phyloP scores from a whole-genome alignment of 139 green algal species.

The Coelastrella sp. region DNA sequence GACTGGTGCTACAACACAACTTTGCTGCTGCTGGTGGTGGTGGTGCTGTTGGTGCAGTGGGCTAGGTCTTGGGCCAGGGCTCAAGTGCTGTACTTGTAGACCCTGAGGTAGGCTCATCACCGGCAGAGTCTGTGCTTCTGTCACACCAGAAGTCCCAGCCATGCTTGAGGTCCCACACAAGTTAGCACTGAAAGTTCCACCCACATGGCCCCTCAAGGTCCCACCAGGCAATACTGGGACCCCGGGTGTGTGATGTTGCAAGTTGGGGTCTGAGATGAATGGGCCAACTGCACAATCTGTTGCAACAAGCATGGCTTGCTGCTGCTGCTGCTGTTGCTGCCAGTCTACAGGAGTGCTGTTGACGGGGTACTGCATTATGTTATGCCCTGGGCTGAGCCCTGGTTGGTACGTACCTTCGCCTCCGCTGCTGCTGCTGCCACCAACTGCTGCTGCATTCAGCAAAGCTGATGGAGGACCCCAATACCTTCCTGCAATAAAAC shows the following conservation, averaged over 20 bases:
- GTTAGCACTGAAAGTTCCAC: background rate
- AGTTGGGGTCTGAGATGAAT: too few relatives aligned
- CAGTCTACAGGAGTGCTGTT: background rate
- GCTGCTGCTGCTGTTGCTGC: conserved; percentile 11
- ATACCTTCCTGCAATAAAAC: background rate
- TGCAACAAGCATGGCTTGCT: background rate
- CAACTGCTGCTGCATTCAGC: background rate
- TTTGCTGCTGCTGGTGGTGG: background rate
- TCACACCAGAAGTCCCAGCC: background rate
- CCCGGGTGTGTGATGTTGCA: background rate
- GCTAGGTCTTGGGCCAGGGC: background rate
- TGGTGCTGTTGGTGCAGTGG: conserved; percentile 6
- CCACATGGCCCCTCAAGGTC: background rate
- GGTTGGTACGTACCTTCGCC: background rate
- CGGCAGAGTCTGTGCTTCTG: background rate
- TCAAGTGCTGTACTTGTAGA: background rate
- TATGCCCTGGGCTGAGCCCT: background rate
- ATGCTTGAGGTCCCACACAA: background rate
- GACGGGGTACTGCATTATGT: background rate
- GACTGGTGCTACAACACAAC: background rate
- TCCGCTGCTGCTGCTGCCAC: conserved; percentile 23
- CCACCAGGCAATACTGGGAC: background rate
- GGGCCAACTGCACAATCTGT: background rate
- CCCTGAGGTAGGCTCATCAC: background rate
- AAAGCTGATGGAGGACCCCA: background rate